Base-by-base conservation (phyloP, 139 green algal species). In the Chlamydomonas sphaeroides region DNA sequence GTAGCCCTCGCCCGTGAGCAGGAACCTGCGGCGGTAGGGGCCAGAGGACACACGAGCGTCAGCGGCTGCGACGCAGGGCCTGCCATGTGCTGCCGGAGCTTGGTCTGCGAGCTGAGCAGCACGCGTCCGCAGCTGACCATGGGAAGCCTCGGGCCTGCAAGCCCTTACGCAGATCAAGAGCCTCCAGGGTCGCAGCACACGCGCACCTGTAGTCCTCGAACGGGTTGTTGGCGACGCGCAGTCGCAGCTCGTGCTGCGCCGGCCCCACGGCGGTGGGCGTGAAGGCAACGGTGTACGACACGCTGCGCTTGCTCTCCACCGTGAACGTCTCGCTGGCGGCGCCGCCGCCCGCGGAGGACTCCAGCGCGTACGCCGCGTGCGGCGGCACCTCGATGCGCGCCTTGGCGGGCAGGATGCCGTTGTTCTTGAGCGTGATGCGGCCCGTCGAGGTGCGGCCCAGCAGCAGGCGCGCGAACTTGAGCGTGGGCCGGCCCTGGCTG, bases 381-480 rank as follows among this genome's bases (percentile, higher is more conserved):
- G 56, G 59, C 68, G 84, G 65, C 84, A 92, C 87, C 33, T 94
- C 89, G 14, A 95, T 65, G 36, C 93, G 88, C 11, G 85, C 88
- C 21, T 62, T 78, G 28, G 93, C 90, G n/a, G 90, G 49, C 68
- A 96, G 76, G 36, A 91, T 83, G 49, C 93, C 94, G 62, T 95
- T 95, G 90, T 97, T 97, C 36, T 83, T 87, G 26, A 96, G 80
- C 39, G 79, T 85, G 68, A 96, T 86, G 15, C 63, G 56, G 53
- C 81, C 38, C 18, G 30, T 88, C 30, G 57, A 39, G 74, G 36
- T 88, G 63, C 89, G 90, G 53, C 92, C 91, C 21, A 83, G 79
- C 48, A 95, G 79, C 80, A 96, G 45, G 1, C 90, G 83, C 38
- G 87, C 71, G 87, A 97, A 97, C 38, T 88, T 89, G 32, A 94